Evolutionary conservation across 805 yeast genomes (phyloP).

Genomic region (Candida odintsovae): DNA sequence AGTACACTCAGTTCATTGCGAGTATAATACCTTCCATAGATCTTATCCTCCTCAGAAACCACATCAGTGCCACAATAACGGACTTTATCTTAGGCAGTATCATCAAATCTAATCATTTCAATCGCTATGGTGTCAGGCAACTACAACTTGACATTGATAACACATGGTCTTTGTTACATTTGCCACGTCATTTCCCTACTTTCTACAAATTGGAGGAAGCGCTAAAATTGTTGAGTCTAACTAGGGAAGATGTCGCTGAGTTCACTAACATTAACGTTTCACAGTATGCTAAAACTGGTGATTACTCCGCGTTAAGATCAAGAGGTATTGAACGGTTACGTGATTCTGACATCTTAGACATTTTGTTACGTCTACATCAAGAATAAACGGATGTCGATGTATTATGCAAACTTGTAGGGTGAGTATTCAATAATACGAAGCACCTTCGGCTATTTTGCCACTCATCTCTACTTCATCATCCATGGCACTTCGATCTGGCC

Average conservation of each 20-base stretch:
- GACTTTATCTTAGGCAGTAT: slow-evolving; percentile 30
- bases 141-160: slow-evolving; percentile 26
- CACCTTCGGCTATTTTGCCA: slow-evolving; percentile 5
- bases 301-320: slow-evolving; percentile 23
- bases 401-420: background rate
- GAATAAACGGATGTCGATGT: background rate
- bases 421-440: background rate
- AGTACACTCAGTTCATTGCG: slow-evolving; percentile 15
- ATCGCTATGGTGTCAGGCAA: slow-evolving; percentile 27
- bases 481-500: slow-evolving; percentile 2
- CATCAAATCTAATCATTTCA: slow-evolving; percentile 32
- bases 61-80: slow-evolving; percentile 22
- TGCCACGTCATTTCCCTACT: slow-evolving; percentile 15
- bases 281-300: slow-evolving; percentile 12
- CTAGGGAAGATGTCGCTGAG: background rate
- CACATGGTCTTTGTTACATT: slow-evolving; percentile 22
- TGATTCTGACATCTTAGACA: slow-evolving; percentile 32
- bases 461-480: slow-evolving; percentile 2
- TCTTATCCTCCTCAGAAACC: slow-evolving; percentile 19
- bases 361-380: slow-evolving; percentile 27
- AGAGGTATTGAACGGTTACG: slow-evolving; percentile 17
- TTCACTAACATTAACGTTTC: background rate
- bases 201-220: slow-evolving; percentile 17
- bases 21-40: slow-evolving; percentile 13
- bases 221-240: background rate